Percentiles rank a stretch among this genome's conserved stretches.
phyloP scores from a whole-genome alignment of 202 grass and related monocot genomes.

The Carex arenaria region DNA sequence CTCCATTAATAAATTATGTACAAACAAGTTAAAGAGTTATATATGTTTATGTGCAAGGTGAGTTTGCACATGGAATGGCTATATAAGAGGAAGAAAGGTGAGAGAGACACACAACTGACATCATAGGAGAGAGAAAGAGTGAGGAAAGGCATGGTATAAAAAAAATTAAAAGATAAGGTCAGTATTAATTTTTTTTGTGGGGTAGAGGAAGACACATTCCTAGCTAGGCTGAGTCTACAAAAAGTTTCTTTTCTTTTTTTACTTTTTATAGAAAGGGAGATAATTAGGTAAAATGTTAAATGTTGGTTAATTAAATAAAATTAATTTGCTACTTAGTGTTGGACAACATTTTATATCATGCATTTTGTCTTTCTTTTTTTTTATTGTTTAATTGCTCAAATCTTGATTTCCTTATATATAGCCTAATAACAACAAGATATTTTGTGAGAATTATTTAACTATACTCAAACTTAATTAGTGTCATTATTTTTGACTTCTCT shows the following conservation, averaged over 20 bases:
- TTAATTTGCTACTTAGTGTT: too few relatives aligned
- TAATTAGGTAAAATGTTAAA: too few relatives aligned
- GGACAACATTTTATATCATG: too few relatives aligned
- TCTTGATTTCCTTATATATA: too few relatives aligned
- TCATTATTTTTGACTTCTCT: neutral
- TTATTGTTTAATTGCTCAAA: too few relatives aligned
- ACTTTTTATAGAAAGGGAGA: neutral
- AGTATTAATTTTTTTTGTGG: slow-evolving; percentile 14
- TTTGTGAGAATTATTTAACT: neutral
- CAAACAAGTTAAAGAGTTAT: neutral
- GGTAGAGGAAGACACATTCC: neutral
- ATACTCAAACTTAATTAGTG: neutral
- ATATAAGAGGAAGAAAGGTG: slow-evolving; percentile 30
- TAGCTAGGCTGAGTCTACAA: slow-evolving; percentile 4
- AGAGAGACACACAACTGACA: slow-evolving; percentile 9
- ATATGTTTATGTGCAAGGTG: slow-evolving; percentile 23
- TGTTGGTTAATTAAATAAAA: too few relatives aligned
- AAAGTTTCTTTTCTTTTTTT: neutral
- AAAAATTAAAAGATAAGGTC: slow-evolving; percentile 19
- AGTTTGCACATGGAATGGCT: slow-evolving; percentile 9
- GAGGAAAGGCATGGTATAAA: neutral
- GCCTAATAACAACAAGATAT: neutral
- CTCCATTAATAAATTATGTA: slow-evolving; percentile 36
- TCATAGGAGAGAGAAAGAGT: slow-evolving; percentile 19
- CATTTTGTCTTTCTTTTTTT: too few relatives aligned